Evolutionary conservation across 108 stramenopile species (phyloP).

Genomic region (Cyclotella sp.): DNA sequence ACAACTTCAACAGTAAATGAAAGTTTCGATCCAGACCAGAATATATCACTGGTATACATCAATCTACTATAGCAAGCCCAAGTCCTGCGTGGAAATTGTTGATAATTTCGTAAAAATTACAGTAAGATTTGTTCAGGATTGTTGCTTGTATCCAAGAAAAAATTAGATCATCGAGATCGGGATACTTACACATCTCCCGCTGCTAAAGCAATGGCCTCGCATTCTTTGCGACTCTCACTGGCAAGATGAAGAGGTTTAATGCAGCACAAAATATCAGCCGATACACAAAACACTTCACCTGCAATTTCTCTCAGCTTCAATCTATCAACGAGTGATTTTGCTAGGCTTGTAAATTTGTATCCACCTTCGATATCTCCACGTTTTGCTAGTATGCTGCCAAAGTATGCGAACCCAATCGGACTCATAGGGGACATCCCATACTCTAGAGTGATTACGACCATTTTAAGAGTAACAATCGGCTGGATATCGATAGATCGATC

Average conservation of each 20-base stretch:
- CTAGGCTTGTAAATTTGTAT: slow-evolving; percentile 10
- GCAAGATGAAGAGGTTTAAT: slow-evolving; percentile 3
- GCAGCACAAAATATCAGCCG: not conserved
- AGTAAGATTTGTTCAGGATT: not conserved
- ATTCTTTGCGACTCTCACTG: not conserved
- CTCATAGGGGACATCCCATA: slow-evolving; percentile 16
- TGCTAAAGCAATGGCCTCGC: not conserved
- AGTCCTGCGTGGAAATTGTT: no score
- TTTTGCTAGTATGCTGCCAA: slow-evolving; percentile 10
- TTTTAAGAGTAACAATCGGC: slow-evolving; percentile 2
- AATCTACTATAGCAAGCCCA: no score
- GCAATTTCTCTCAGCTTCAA: not conserved
- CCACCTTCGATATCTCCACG: not conserved
- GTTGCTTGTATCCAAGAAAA: not conserved
- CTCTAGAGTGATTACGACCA: not conserved
- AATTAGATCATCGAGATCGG: not conserved
- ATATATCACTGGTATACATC: no score
- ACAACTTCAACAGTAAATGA: no score
- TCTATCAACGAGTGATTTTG: slow-evolving; percentile 11
- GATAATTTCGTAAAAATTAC: not conserved
- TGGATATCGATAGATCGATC: not conserved
- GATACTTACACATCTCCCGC: slow-evolving; percentile 1
- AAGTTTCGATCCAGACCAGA: no score
- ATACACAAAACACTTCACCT: slow-evolving; percentile 4
- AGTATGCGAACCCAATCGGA: slow-evolving; percentile 14